phyloP scores from a whole-genome alignment of 345 rosid species.

The Eucalyptus dawsonii region DNA sequence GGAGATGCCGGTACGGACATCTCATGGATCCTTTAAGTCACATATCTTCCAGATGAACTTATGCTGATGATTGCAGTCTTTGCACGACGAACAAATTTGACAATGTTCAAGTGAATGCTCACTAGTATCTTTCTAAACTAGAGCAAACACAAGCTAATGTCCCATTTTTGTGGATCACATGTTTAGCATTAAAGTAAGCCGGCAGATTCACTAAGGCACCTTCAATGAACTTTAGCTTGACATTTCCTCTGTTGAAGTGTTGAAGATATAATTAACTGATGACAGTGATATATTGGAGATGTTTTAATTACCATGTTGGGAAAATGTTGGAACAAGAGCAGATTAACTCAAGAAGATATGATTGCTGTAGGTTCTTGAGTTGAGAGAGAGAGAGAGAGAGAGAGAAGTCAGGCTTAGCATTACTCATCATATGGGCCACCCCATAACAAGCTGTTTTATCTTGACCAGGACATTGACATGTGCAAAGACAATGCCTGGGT shows the following conservation, averaged over 20 bases:
- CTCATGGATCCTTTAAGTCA: not conserved
- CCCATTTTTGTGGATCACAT: not conserved
- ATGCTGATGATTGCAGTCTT: not conserved
- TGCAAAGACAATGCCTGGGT: conserved; percentile 39
- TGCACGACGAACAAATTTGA: not conserved
- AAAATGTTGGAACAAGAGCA: not conserved
- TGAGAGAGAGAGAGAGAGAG: not conserved
- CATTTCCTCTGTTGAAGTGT: not conserved
- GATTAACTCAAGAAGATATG: not conserved
- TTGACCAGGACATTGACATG: conserved; percentile 23
- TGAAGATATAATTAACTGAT: not conserved
- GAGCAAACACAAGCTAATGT: not conserved
- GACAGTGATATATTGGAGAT: not conserved
- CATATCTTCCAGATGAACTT: not conserved
- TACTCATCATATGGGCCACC: not conserved
- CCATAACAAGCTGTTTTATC: not conserved
- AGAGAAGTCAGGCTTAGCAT: not conserved
- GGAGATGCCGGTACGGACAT: conserved; percentile 20
- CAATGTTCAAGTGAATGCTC: not conserved
- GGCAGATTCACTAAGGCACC: not conserved
- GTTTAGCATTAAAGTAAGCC: not conserved
- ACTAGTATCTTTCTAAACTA: not conserved
- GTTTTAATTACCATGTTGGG: not conserved
- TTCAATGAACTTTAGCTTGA: not conserved
- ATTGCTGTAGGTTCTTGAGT: not conserved